phyloP scores from a whole-genome alignment of 208 protist species.

The Plasmodiophora brassicae region DNA sequence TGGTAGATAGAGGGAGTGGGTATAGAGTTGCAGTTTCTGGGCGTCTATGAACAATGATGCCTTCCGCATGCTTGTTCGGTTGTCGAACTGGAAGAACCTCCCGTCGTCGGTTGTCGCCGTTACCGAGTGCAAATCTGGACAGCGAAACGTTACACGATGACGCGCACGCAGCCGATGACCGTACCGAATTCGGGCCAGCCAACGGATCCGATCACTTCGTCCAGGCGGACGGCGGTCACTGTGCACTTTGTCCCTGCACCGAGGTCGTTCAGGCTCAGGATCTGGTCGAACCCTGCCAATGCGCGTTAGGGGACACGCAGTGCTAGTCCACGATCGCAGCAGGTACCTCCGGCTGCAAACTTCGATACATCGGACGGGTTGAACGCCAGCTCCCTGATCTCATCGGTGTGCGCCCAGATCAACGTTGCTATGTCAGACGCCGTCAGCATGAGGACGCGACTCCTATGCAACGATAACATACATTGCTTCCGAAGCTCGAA shows the following conservation, averaged over 20 bases:
- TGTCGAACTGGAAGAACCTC: constrained; percentile 4
- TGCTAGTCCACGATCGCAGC: too few species aligned
- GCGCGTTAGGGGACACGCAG: too few species aligned
- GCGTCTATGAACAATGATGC: background rate
- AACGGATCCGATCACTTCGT: constrained; percentile 3
- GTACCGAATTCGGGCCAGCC: background rate
- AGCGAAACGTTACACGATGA: background rate
- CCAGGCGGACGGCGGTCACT: background rate
- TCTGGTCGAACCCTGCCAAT: background rate
- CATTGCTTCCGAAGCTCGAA: background rate
- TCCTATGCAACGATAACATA: background rate
- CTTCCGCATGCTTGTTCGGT: background rate
- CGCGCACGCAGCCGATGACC: background rate
- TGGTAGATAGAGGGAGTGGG: background rate
- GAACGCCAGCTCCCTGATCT: constrained; percentile 11
- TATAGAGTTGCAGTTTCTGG: background rate
- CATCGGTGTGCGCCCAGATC: background rate
- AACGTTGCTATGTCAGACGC: too few species aligned
- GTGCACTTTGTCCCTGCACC: background rate
- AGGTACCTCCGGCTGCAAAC: background rate
- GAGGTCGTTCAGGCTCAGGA: constrained; percentile 21
- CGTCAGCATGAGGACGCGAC: too few species aligned
- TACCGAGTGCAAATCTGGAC: background rate
- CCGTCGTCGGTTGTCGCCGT: constrained; percentile 9
- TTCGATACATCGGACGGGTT: background rate